Percentiles rank a stretch among this genome's conserved stretches.
phyloP scores from a whole-genome alignment of 2,329 filamentous ascomycete genomes.

The Cladobotryum mycophilum region DNA sequence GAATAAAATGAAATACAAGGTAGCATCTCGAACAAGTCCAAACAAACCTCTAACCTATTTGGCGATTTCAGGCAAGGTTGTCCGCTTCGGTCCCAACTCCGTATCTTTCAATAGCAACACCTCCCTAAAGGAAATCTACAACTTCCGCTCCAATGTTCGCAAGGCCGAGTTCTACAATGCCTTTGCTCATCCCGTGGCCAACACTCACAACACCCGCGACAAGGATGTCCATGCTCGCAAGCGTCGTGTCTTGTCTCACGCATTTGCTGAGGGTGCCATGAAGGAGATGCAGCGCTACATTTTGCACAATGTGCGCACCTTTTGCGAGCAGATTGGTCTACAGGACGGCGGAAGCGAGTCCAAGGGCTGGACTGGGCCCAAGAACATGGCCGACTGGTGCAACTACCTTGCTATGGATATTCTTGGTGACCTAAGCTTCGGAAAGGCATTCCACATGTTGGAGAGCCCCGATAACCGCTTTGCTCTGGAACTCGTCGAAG shows the following conservation, averaged over 20 bases:
- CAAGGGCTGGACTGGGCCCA: constrained; percentile 52
- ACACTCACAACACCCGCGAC: constrained; percentile 67
- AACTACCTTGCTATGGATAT: constrained; percentile 59
- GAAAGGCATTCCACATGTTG: constrained; percentile 58
- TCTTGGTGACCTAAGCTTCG: constrained; percentile 54
- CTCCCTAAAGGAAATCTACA: constrained; percentile 62
- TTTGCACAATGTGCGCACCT: constrained; percentile 58
- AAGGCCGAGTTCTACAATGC: constrained; percentile 70
- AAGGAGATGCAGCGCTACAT: constrained; percentile 65
- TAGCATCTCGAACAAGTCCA: too few species aligned
- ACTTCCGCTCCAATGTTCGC: constrained; percentile 55
- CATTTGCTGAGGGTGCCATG: constrained; percentile 60
- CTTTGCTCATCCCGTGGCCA: constrained; percentile 63
- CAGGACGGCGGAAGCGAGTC: constrained; percentile 34
- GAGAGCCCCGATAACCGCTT: constrained; percentile 56
- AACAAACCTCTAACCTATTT: constrained; percentile 7
- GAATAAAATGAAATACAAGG: too few species aligned
- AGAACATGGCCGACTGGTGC: constrained; percentile 59
- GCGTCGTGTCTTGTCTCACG: constrained; percentile 64
- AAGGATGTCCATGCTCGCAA: constrained; percentile 64
- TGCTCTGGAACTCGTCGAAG: constrained; percentile 59
- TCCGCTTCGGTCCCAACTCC: constrained; percentile 74
- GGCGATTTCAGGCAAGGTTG: constrained; percentile 44
- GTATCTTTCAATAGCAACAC: constrained; percentile 69
- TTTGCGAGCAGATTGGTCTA: constrained; percentile 52